Evolutionary conservation across 2,329 filamentous ascomycete species (phyloP), one percentile per base, ranked within the genome.

Genomic region (Bipolaris sorokiniana): DNA sequence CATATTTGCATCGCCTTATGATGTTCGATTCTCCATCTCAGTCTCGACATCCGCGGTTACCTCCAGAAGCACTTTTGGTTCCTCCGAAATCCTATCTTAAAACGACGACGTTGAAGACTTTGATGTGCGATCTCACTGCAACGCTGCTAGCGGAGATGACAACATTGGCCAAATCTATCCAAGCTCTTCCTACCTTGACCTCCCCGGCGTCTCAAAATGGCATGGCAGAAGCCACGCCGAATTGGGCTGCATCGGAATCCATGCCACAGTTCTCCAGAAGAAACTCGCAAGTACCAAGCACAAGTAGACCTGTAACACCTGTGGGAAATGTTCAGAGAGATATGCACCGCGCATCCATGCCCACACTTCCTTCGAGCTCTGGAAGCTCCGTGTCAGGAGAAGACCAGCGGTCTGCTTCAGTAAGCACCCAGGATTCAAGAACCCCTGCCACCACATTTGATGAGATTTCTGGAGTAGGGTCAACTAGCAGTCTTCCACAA

Each of bases 281-380:
- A 1, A 75, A 73, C 38, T 77, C 74, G 1, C 74, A 76, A 47
- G 61, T 60, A 9, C 69, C 67, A 10, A 61, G 49, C 10, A 31
- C 47, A 10, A 71, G 65, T 48, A 64, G 73, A 26, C 68, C 74
- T 16, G 72, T 66, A 7, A 73, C 73, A 38, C 75, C 76, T 3
- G 42, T 64, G 2, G 62, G 70, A 18, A 71, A 77, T 18, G 70
- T 78, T 38, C 89, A 91, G 70, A 86, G 85, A 66, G 80, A 83
- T 48, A 81, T 87, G 42, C 81, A 85, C 56, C 88, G 91, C 60
- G 92, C 94, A 89, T 94, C 91, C 1, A 90, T 94, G 88, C 91
- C 90, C 13, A 84, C 85, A 18, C 81, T 82, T 26, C 85, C 65
- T 77, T 84, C 73, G 6, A 58, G 64, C 11, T 64, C 71, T 2